Evolutionary conservation across 1,139 yeast species (phyloP), one percentile per base, ranked within the genome.

Genomic region (Blastobotrys raffinosifermentans): DNA sequence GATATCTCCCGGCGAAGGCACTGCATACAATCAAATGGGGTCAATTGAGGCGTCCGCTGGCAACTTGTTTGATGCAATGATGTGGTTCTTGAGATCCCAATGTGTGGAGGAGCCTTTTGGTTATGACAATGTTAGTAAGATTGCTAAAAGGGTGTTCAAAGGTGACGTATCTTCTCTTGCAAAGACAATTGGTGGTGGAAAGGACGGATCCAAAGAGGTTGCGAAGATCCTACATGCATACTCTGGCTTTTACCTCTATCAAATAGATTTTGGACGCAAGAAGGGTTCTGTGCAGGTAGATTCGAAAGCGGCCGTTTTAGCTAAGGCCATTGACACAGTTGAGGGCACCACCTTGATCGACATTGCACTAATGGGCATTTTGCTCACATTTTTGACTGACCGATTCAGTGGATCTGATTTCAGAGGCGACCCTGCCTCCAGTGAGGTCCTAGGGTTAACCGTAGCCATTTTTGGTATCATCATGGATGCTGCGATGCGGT

Each of bases 1-100:
- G 4, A 39, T 47, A 7, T 22, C 34, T 7, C 50, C 51, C 2
- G 31, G 26, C 21, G 34, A 33, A 20, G 46, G 40, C 7, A 19
- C 38, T 9, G 37, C 44, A 8, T 25, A 34, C 18, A 40, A 42
- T 35, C 41, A 40, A 23, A 29, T 40, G 19, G 46, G 40, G 9
- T 27, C 31, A 17, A 32, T 42, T 16, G 36, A 38, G 15, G n/a
- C 26, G 8, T 22, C 33, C 8, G 19, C 10, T 13, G 26, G 20
- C 6, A 37, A 40, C 31, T 37, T 29, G 22, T 34, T 42, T 33
- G 34, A 29, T 11, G 29, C 42, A 7, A 18, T 37, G 15, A 37
- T 31, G 15, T 37, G 37, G 40, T 37, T 38, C 32, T 8, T 35
- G 16, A 31, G 26, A 18, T 29, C 45, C 4, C 39, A 37, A 19